These are phyloP conservation scores for Leccinum incarnatum DNA, from an alignment of 768 basidiomycete genomes.

Conservation along the genomic window DNA sequence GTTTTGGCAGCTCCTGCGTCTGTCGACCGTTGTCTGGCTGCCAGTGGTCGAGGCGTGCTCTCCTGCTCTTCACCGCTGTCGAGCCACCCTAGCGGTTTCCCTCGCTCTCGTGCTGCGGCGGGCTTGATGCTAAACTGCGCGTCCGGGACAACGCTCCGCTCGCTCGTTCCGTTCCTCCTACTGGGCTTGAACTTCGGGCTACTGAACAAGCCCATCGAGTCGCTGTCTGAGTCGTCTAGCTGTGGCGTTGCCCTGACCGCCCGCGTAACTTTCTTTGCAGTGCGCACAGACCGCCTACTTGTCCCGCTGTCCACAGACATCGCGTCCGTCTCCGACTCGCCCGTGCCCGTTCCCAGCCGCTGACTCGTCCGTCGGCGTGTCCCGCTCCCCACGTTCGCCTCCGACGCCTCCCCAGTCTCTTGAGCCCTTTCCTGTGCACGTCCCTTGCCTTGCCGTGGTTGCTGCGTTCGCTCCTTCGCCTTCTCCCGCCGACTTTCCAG, in stretches of 20 bases:
- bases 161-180: background rate
- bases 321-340: constrained; percentile 24
- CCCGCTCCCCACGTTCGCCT: background rate
- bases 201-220: background rate
- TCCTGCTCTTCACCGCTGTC: constrained; percentile 14
- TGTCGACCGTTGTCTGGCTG: constrained; percentile 4
- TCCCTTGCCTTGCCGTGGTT: constrained; percentile 5
- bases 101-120: background rate
- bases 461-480: constrained; percentile 22
- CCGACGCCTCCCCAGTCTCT: background rate
- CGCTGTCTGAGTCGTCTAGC: background rate
- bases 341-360: background rate
- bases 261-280: constrained; percentile 1
- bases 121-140: background rate
- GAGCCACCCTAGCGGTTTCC: constrained; percentile 2
- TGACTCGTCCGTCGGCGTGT: constrained; percentile 3
- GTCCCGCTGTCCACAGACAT: constrained; percentile 29
- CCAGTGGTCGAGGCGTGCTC: constrained; percentile 23
- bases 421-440: background rate
- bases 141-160: background rate
- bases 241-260: background rate
- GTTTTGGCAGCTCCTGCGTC: background rate
- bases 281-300: constrained; percentile 9
- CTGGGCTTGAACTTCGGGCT: background rate
- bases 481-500: constrained; percentile 18